These are phyloP conservation scores for Vitis riparia DNA, from an alignment of 164 flowering plant genomes.

Conservation along the genomic window DNA sequence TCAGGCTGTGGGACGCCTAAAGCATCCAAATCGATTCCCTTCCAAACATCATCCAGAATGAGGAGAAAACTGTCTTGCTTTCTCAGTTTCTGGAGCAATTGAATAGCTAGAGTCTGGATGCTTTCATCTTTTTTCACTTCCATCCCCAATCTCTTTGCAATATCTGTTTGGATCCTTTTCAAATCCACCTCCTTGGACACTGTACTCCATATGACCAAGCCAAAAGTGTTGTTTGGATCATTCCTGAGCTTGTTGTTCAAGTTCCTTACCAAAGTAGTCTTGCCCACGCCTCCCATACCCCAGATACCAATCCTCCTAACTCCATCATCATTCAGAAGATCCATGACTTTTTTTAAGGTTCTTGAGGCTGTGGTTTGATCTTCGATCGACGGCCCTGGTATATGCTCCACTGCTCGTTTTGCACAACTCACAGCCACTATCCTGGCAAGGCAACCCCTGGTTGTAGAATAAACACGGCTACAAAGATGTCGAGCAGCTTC, in stretches of 20 bases:
- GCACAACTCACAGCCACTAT: not conserved
- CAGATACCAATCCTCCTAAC: constrained; percentile 15
- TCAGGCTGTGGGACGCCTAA: constrained; percentile 26
- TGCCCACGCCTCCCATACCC: constrained; percentile 28
- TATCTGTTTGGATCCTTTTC: constrained; percentile 10
- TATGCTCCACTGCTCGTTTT: constrained; percentile 1
- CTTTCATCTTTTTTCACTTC: not conserved
- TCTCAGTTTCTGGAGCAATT: not conserved
- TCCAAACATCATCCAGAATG: constrained; percentile 32
- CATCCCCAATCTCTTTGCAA: constrained; percentile 23
- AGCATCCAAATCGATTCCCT: constrained; percentile 18
- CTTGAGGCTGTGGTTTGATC: constrained; percentile 11
- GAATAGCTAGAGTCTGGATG: not conserved
- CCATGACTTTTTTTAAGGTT: not conserved
- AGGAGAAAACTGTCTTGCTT: constrained; percentile 18
- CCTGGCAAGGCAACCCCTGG: not conserved
- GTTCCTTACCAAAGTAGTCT: constrained; percentile 17
- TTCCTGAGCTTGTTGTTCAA: constrained; percentile 15
- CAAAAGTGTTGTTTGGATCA: not conserved
- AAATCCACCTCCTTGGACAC: constrained; percentile 20
- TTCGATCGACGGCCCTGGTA: constrained; percentile 9
- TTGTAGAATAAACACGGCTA: not conserved
- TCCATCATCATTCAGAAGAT: not conserved
- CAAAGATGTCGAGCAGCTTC: not conserved
- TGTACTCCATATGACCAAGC: constrained; percentile 14